Conservation (phyloP, 2,329 filamentous ascomycete genomes). For the Aspergillus awamori region DNA sequence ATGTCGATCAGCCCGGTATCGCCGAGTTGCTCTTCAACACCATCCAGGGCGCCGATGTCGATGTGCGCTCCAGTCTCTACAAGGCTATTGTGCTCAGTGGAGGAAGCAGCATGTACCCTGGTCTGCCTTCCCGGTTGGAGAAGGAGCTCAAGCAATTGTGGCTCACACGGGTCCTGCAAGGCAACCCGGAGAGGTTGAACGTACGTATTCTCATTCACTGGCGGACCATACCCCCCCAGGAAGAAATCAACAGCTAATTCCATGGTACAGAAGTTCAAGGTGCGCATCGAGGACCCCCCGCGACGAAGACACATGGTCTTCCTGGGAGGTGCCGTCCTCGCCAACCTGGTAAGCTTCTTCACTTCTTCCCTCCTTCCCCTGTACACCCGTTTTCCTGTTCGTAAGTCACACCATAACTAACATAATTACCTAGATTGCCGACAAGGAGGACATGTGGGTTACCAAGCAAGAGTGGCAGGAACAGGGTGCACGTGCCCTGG, state of each 20-base stretch:
- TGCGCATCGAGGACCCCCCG: slow-evolving; percentile 96
- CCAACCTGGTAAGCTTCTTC: slow-evolving; percentile 72
- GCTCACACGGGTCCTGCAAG: slow-evolving; percentile 86
- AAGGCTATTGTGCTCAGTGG: slow-evolving; percentile 97
- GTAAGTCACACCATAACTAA: slow-evolving; percentile 3
- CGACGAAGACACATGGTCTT: slow-evolving; percentile 99
- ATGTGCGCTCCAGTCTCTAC: slow-evolving; percentile 90
- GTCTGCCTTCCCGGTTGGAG: slow-evolving; percentile 88
- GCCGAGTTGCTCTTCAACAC: slow-evolving; percentile 99
- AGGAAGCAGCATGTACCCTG: slow-evolving; percentile 98
- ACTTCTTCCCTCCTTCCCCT: not conserved
- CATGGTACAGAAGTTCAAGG: slow-evolving; percentile 83
- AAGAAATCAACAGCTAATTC: not conserved
- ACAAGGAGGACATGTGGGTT: slow-evolving; percentile 99
- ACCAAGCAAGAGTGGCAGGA: slow-evolving; percentile 96
- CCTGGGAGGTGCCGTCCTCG: slow-evolving; percentile 90
- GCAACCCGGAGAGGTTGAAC: slow-evolving; percentile 87
- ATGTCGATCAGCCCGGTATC: slow-evolving; percentile 95
- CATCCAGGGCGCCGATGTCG: slow-evolving; percentile 92
- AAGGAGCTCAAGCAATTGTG: slow-evolving; percentile 99
- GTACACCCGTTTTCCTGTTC: not conserved
- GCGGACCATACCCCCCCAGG: not conserved
- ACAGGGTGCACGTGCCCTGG: slow-evolving; percentile 78
- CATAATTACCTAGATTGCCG: slow-evolving; percentile 69
- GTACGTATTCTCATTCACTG: slow-evolving; percentile 43